Evolutionary conservation across 805 yeast species (phyloP), one percentile per base, ranked within the genome.

Genomic region (Lipomyces lipofer): DNA sequence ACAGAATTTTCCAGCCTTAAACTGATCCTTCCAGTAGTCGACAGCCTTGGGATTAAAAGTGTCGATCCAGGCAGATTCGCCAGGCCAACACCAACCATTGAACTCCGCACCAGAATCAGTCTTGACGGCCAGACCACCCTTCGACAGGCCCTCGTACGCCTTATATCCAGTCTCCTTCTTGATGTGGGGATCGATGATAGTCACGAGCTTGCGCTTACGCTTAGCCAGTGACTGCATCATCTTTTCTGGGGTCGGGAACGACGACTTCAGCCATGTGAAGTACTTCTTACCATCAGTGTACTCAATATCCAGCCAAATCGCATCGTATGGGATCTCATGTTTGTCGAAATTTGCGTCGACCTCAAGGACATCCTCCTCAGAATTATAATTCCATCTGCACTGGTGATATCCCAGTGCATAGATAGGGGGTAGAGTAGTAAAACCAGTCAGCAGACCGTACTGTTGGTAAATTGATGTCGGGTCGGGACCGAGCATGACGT

Each of bases 81-180:
- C 99, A 1, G 99, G 97, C 99, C 99, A 94, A 70, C 98, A 94
- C 69, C 89, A 95, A 2, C 97, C 98, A 47, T 80, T 75, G 68
- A 75, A 91, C 1, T 80, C 71, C 1, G 75, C 67, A 24, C 82
- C 84, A 1, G 68, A 60, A 19, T 70, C 68, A 46, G 79, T 73
- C 57, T 73, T 69, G 19, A 89, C 75, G 0, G 80, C 81, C 7
- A 80, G 65, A 4, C 71, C 66, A 7, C 75, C 64, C 12, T 73
- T 62, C 5, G 68, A 70, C 22, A 88, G 67, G 1, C 61, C 67
- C 1, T 85, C 77, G 65, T 89, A 85, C 1, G 88, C 80, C 13
- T 72, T 71, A 69, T 91, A 91, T 6, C 78, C 84, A 1, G 49
- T 40, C 48, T 64, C 69, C 0, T 75, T 75, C 67, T 90, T 91